Evolutionary conservation across 2,329 filamentous ascomycete species (phyloP).

Genomic region (Endocalyx cinctus): DNA sequence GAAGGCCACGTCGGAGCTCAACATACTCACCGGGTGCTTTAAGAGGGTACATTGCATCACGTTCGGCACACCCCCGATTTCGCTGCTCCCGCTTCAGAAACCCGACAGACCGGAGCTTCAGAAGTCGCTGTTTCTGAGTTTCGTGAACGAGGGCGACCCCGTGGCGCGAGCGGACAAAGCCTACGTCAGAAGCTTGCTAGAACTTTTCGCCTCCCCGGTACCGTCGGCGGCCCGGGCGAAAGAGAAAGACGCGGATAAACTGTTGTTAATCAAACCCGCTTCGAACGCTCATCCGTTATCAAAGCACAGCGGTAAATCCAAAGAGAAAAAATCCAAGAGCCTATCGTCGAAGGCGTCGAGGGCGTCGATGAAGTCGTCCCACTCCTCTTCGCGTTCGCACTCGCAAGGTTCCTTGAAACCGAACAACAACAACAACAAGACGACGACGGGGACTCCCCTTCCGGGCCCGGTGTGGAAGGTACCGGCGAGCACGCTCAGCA

Average conservation of each 20-base stretch:
- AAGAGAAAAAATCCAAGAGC: slow-evolving; percentile 24
- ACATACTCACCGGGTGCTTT: slow-evolving; percentile 63
- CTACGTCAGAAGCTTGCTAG: slow-evolving; percentile 68
- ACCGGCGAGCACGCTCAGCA: slow-evolving; percentile 61
- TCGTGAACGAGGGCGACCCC: slow-evolving; percentile 84
- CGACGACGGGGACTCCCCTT: slow-evolving; percentile 4
- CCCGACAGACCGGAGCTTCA: slow-evolving; percentile 43
- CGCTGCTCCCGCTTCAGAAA: slow-evolving; percentile 62
- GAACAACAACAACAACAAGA: slow-evolving; percentile 10
- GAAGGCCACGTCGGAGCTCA: slow-evolving; percentile 62
- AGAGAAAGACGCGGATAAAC: slow-evolving; percentile 6
- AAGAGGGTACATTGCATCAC: slow-evolving; percentile 78
- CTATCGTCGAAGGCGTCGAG: slow-evolving; percentile 20
- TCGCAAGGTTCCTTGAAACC: slow-evolving; percentile 13
- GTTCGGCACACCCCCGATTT: slow-evolving; percentile 78
- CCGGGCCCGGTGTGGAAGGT: slow-evolving; percentile 56
- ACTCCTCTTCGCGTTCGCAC: slow-evolving; percentile 6
- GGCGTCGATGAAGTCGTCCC: slow-evolving; percentile 17
- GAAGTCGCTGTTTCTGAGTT: slow-evolving; percentile 72
- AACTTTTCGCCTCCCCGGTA: slow-evolving; percentile 61
- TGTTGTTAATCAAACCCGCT: slow-evolving; percentile 4
- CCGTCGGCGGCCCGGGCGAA: slow-evolving; percentile 29
- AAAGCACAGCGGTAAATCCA: slow-evolving; percentile 15
- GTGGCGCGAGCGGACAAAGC: slow-evolving; percentile 72
- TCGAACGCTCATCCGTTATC: slow-evolving; percentile 9